Base-by-base conservation (phyloP, 2,329 filamentous ascomycete genomes). In the Colletotrichum sojae region DNA sequence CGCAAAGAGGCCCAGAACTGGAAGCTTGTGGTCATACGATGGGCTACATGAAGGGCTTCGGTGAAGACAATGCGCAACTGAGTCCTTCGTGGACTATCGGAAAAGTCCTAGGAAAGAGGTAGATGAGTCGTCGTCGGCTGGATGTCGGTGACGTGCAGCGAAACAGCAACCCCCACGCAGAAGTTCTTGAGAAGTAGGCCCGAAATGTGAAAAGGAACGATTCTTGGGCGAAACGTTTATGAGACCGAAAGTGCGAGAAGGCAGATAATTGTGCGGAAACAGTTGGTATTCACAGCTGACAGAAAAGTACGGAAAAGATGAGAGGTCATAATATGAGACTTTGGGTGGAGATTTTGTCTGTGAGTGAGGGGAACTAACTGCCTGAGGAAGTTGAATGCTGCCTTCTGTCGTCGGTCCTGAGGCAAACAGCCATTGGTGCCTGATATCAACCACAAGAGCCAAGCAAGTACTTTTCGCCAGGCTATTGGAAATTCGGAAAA, bases 341-440 rank as follows among this genome's bases (percentile, higher is more conserved):
- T 22, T 36, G 54, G 54, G 59, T 62, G 59, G 59, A 39, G 59
- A 36, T 46, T 13, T 20, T 45, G 22, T 25, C 22, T 31, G 22
- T 27, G 58, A 5, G 27, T 62, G 59, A 54, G 59, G 59, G 54
- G 59, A 54, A 49, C 8, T 22, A 9, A 2, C 18, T 51, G 25
- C 31, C 31, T 36, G 9, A 36, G 22, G 22, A 25, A 36, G 31
- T 46, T 62, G 49, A 54, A 39, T 16, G 48, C 36, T 6, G 39
- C 59, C 31, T 36, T 36, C 31, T 10, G 8, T 36, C 31, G 31
- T 36, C 31, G 31, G 31, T 54, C 59, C 59, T 62, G 49, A 62
- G 59, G 59, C 59, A 62, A 12, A 62, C 22, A 36, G 9, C 45
- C 53, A n/a, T 62, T 13, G 59, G 54, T 62, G 59, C 59, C 59